These are phyloP conservation scores for Pascua guehoae DNA, from an alignment of 1,284 basidiomycete genomes.

Conservation along the genomic window DNA sequence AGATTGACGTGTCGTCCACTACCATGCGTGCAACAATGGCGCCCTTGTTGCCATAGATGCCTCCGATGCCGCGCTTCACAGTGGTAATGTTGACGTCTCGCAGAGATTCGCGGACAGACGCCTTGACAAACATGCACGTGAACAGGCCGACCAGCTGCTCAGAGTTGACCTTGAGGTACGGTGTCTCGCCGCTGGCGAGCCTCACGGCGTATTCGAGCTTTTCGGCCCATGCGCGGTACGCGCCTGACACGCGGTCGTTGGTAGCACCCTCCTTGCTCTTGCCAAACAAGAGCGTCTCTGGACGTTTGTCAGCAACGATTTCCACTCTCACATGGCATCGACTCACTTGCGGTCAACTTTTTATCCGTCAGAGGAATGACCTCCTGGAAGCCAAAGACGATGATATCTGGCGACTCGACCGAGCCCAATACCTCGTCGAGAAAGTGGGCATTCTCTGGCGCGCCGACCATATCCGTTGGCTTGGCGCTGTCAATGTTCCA, in stretches of 20 bases:
- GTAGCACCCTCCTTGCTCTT: constrained; percentile 49
- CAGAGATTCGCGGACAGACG: constrained; percentile 52
- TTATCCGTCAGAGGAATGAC: constrained; percentile 89
- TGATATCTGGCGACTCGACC: constrained; percentile 75
- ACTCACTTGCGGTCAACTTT: constrained; percentile 75
- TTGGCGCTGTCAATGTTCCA: constrained; percentile 92
- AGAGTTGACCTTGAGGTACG: constrained; percentile 75
- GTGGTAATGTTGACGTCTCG: constrained; percentile 71
- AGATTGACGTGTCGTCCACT: constrained; percentile 85
- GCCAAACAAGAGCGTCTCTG: constrained; percentile 73
- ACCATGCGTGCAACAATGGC: constrained; percentile 86
- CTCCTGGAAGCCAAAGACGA: constrained; percentile 93
- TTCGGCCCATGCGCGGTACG: constrained; percentile 86
- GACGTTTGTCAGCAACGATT: neutral
- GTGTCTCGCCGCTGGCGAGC: constrained; percentile 60
- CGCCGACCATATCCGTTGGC: constrained; percentile 66
- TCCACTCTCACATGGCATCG: neutral
- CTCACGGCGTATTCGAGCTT: constrained; percentile 69
- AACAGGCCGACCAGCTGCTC: constrained; percentile 90
- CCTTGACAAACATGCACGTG: constrained; percentile 72
- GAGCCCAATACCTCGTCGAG: constrained; percentile 66
- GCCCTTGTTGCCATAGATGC: constrained; percentile 95
- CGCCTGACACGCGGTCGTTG: constrained; percentile 66
- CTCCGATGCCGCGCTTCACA: constrained; percentile 84
- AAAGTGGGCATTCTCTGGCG: constrained; percentile 65